Conservation (phyloP, 305 asterid species). For the Plantago coronopus region DNA sequence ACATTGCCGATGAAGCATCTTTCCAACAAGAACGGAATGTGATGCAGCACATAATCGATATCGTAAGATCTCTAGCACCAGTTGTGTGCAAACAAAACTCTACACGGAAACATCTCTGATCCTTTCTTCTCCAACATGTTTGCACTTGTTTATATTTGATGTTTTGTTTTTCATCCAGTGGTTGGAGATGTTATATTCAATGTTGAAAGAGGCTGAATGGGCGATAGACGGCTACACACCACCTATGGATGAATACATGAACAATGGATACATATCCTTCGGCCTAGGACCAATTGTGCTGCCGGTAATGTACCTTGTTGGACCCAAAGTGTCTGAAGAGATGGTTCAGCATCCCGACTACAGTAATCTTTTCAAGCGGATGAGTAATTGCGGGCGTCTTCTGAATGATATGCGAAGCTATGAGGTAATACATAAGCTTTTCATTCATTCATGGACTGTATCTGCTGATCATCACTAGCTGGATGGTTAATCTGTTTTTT, state of each 20-base stretch:
- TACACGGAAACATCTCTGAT: too few species aligned
- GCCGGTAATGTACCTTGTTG: slow-evolving; percentile 69
- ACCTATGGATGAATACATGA: slow-evolving; percentile 65
- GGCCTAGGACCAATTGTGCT: slow-evolving; percentile 87
- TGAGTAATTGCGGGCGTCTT: slow-evolving; percentile 80
- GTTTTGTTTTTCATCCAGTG: slow-evolving; percentile 45
- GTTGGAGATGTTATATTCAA: slow-evolving; percentile 58
- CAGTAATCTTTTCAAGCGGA: slow-evolving; percentile 45
- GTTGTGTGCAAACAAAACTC: too few species aligned
- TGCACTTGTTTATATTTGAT: too few species aligned
- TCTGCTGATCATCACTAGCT: too few species aligned
- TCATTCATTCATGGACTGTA: too few species aligned
- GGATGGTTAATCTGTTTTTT: too few species aligned
- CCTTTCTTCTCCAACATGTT: too few species aligned
- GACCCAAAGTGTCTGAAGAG: slow-evolving; percentile 75
- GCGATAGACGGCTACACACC: slow-evolving; percentile 35
- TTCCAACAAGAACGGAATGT: slow-evolving; percentile 51
- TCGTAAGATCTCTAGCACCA: slow-evolving; percentile 76
- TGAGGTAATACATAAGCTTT: too few species aligned
- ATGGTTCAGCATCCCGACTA: slow-evolving; percentile 52
- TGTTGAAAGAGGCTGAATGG: slow-evolving; percentile 90
- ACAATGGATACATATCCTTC: slow-evolving; percentile 61
- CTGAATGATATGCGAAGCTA: slow-evolving; percentile 63
- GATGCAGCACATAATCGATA: slow-evolving; percentile 52
- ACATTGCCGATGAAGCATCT: slow-evolving; percentile 56